Conservation (phyloP, 164 flowering plant species). For the Cinnamomum micranthum region DNA sequence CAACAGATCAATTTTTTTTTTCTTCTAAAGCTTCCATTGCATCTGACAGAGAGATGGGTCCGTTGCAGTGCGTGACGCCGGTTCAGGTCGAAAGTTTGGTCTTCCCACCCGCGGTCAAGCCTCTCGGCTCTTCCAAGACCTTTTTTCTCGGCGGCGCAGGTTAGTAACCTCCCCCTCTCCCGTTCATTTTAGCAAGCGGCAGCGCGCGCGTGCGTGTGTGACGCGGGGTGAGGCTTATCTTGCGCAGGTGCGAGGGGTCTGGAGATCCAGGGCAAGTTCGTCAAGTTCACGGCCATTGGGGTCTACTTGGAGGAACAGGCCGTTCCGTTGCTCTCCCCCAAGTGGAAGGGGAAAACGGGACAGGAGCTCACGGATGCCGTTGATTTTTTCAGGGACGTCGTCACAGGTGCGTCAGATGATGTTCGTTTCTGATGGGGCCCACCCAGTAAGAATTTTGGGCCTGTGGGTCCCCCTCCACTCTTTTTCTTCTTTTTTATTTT, state of each 20-base stretch:
- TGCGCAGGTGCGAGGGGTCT: constrained; percentile 76
- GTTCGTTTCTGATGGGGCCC: not conserved
- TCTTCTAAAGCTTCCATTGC: too few species aligned
- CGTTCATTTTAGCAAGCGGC: not conserved
- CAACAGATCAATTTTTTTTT: too few species aligned
- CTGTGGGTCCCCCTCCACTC: too few species aligned
- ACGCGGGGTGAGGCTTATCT: constrained; percentile 5
- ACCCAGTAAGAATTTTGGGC: too few species aligned
- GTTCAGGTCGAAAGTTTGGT: constrained; percentile 44
- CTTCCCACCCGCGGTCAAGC: constrained; percentile 51
- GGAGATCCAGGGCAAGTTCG: constrained; percentile 64
- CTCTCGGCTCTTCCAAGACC: constrained; percentile 53
- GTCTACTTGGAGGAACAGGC: constrained; percentile 62
- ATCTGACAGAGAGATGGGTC: constrained; percentile 9
- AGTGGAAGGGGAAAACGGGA: constrained; percentile 68
- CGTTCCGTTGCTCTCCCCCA: constrained; percentile 44
- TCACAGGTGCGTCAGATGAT: constrained; percentile 43
- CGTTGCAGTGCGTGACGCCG: constrained; percentile 21
- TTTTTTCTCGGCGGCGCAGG: constrained; percentile 93
- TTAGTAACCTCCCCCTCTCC: constrained; percentile 3
- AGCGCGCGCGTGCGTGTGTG: too few species aligned
- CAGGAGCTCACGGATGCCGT: constrained; percentile 52
- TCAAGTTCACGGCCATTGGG: constrained; percentile 79
- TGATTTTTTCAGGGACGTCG: constrained; percentile 63
- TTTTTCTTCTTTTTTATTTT: too few species aligned